These are phyloP conservation scores for Gynochthodes officinalis DNA, from an alignment of 257 asterid genomes.

Conservation along the genomic window DNA sequence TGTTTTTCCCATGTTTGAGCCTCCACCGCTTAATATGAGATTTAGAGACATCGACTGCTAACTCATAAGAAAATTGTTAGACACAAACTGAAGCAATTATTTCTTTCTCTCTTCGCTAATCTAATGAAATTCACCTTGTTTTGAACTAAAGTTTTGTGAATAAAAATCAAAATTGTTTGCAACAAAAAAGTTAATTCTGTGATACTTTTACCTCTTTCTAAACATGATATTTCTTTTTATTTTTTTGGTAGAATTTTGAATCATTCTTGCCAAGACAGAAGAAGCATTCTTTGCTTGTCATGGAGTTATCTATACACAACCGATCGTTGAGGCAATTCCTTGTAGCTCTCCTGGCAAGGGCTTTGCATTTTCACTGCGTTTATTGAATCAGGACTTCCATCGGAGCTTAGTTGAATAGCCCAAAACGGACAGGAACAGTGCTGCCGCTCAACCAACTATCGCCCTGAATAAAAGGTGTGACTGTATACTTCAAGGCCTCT, in stretches of 20 bases:
- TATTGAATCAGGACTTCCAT: background rate
- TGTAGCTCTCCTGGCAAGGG: background rate
- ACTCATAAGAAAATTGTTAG: background rate
- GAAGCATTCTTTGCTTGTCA: background rate
- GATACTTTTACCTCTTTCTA: background rate
- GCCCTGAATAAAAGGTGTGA: conserved; percentile 68
- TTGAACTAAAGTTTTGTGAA: conserved; percentile 3
- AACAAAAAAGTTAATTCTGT: background rate
- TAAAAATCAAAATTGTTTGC: conserved; percentile 7
- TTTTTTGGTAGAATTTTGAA: background rate
- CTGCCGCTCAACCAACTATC: conserved; percentile 36
- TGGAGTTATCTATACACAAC: conserved; percentile 6
- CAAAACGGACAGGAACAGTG: conserved; percentile 51
- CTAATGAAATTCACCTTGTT: conserved; percentile 7
- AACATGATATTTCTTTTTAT: background rate
- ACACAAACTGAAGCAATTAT: background rate
- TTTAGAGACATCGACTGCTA: background rate
- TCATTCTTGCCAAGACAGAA: background rate
- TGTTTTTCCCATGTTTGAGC: background rate
- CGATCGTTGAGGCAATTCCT: conserved; percentile 11
- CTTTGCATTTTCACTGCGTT: background rate
- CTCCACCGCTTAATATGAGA: background rate
- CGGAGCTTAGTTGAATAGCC: conserved; percentile 38
- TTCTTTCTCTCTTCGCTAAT: background rate
- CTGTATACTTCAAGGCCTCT: conserved; percentile 51